Evolutionary conservation across 768 basidiomycete genomes (phyloP).

Genomic region (Tylopilus vinaceipallidus): DNA sequence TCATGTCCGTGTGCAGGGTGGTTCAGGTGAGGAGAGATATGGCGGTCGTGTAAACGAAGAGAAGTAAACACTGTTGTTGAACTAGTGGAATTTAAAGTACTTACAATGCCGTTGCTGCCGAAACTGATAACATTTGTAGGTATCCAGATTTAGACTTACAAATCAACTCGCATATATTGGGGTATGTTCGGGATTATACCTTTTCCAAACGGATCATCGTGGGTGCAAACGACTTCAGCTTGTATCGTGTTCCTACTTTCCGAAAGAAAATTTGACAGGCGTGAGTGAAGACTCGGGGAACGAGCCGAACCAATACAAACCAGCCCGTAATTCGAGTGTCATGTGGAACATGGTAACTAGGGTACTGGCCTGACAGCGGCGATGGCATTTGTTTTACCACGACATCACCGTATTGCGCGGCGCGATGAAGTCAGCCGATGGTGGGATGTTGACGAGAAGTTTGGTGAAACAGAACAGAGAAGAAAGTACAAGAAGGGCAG

Average conservation of each 20-base stretch:
- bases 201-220: too few relatives aligned
- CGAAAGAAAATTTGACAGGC: neutral
- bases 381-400: neutral
- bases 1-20: neutral
- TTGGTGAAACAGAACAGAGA: neutral
- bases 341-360: neutral
- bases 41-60: neutral
- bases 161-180: too few relatives aligned
- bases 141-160: slow-evolving; percentile 6
- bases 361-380: neutral
- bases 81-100: neutral
- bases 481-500: neutral
- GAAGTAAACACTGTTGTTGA: too few relatives aligned
- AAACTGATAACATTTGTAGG: neutral
- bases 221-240: neutral
- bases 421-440: slow-evolving; percentile 8
- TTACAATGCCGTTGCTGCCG: neutral
- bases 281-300: slow-evolving; percentile 20
- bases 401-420: too few relatives aligned
- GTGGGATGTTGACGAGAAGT: neutral
- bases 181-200: too few relatives aligned
- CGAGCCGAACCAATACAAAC: slow-evolving; percentile 3
- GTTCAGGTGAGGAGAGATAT: neutral
- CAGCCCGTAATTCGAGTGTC: neutral
- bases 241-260: neutral